Evolutionary conservation across 2,329 filamentous ascomycete species (phyloP).

Genomic region (Ceratocystis papillata): DNA sequence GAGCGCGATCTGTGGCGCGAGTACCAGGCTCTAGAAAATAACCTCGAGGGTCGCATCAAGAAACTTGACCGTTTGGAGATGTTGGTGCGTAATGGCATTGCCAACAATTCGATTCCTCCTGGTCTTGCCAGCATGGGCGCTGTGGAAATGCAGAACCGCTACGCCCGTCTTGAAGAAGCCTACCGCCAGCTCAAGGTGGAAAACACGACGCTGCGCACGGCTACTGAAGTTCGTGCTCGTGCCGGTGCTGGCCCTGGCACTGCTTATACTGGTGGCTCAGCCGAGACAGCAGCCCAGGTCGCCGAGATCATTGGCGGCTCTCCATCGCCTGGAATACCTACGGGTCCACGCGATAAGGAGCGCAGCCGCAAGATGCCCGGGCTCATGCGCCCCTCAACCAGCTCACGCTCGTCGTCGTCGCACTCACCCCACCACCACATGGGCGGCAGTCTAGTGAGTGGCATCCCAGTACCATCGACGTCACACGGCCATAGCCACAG

Average conservation of each 20-base stretch:
- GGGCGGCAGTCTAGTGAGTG: slow-evolving; percentile 7
- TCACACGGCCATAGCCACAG: slow-evolving; percentile 24
- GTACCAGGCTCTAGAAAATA: slow-evolving; percentile 74
- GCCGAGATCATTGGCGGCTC: slow-evolving; percentile 33
- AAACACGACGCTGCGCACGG: slow-evolving; percentile 56
- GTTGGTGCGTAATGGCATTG: slow-evolving; percentile 56
- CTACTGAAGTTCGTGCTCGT: slow-evolving; percentile 47
- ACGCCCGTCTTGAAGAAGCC: slow-evolving; percentile 48
- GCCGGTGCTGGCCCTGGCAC: slow-evolving; percentile 40
- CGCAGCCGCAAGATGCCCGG: slow-evolving; percentile 28
- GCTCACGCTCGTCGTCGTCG: slow-evolving; percentile 29
- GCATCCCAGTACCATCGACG: slow-evolving; percentile 21
- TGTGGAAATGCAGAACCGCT: slow-evolving; percentile 37
- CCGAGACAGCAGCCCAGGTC: slow-evolving; percentile 28
- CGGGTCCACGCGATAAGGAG: slow-evolving; percentile 42
- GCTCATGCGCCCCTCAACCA: slow-evolving; percentile 30
- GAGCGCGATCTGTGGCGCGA: slow-evolving; percentile 86
- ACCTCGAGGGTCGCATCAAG: slow-evolving; percentile 67
- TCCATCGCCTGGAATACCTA: slow-evolving; percentile 45
- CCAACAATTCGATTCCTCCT: slow-evolving; percentile 38
- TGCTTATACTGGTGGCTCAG: slow-evolving; percentile 29
- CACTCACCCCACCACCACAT: slow-evolving; percentile 18
- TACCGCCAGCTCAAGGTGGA: slow-evolving; percentile 55
- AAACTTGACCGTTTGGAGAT: slow-evolving; percentile 80
- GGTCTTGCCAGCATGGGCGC: slow-evolving; percentile 22